Evolutionary conservation across 441 rosid species (phyloP), one percentile per base, ranked within the genome.

Genomic region (Rhodomyrtus psidioides): DNA sequence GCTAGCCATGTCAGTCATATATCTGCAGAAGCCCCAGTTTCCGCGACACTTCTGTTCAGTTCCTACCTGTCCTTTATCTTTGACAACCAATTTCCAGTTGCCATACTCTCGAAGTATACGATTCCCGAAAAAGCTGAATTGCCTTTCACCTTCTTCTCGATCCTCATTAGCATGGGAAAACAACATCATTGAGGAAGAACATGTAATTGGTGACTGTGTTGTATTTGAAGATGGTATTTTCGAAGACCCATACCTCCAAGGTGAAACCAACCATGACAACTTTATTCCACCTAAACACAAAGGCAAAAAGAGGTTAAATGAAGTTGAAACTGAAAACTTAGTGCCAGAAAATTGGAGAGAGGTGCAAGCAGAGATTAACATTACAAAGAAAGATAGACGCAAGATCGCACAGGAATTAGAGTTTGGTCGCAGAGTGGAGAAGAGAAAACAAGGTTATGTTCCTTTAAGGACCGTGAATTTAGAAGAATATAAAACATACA

Each of bases 261-360:
- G 84, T 84, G 86, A 87, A 75, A 59, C 82, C 82, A 12, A 30
- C 74, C 34, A 30, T 30, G 60, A 55, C 58, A 65, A 4, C 81
- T 42, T 76, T 88, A 39, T 49, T 44, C 34, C 44, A 44, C 58
- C 34, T 82, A 6, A 85, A 82, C 85, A 46, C 46, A 53, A 9
- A 55, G 82, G 55, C 26, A 82, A 49, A 58, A 86, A 49, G 53
- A 89, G 30, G 30, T 74, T 82, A 15, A 28, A 85, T 10, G 94
- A 91, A 88, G 86, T 92, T 42, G 87, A 91, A 88, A 70, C 89
- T 21, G 92, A 94, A 91, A 95, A 94, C 83, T 90, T 96, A 91
- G 98, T 97, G 55, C 99, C 99, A 6, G 97, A 96, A 46, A 89
- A 94, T 39, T 96, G 98, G 98, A 94, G 91, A 70, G 92, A 94